These are phyloP conservation scores for Nakataea oryzae DNA, from an alignment of 2,329 filamentous ascomycete genomes.

Conservation along the genomic window DNA sequence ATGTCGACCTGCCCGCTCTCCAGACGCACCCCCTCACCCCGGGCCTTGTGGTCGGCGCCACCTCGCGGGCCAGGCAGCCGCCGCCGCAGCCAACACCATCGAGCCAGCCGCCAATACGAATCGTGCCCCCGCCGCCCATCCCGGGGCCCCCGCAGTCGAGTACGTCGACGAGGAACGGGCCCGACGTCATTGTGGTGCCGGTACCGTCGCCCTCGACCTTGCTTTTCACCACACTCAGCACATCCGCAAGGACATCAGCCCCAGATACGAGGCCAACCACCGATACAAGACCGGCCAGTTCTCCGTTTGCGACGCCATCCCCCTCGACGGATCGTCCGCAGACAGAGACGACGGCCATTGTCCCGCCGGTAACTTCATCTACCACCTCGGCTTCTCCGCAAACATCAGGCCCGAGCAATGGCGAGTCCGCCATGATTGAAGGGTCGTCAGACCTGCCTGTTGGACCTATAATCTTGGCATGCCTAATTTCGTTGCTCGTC, in stretches of 20 bases:
- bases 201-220: neutral
- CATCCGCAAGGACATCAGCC: neutral
- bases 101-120: neutral
- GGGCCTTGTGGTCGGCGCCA: slow-evolving; percentile 13
- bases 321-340: neutral
- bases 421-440: neutral
- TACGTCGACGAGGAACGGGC: neutral
- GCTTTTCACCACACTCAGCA: neutral
- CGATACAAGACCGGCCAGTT: neutral
- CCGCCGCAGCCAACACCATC: neutral
- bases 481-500: neutral
- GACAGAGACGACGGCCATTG: neutral
- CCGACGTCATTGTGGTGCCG: neutral
- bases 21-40: slow-evolving; percentile 26
- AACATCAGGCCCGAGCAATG: neutral
- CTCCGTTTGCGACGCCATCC: neutral
- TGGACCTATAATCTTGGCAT: neutral
- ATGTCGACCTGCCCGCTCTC: slow-evolving; percentile 20
- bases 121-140: neutral
- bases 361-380: neutral
- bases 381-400: no score
- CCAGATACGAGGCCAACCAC: neutral
- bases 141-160: no score
- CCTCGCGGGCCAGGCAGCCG: neutral
- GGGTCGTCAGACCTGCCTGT: neutral